Evolutionary conservation across 2,329 filamentous ascomycete species (phyloP).

Genomic region (Tolypocladium ophioglossoides): DNA sequence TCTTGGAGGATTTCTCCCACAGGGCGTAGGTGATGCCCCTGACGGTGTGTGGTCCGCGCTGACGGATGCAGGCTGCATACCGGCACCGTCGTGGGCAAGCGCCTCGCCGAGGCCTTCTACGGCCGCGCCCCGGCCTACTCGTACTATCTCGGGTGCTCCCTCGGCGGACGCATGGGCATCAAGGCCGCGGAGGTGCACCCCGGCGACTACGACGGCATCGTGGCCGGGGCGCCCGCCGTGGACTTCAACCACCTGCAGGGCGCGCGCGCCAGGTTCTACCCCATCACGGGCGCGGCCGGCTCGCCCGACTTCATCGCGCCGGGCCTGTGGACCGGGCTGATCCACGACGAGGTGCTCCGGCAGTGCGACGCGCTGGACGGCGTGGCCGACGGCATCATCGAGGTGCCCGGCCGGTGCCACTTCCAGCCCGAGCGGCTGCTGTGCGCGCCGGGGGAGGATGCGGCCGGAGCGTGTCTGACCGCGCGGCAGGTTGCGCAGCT

Average conservation of each 20-base stretch:
- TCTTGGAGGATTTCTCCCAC: slow-evolving; percentile 24
- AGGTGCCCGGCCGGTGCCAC: slow-evolving; percentile 30
- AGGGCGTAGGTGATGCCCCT: slow-evolving; percentile 10
- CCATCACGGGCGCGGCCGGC: slow-evolving; percentile 24
- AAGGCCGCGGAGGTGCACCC: slow-evolving; percentile 42
- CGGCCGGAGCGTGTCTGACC: slow-evolving; percentile 26
- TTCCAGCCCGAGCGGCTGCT: slow-evolving; percentile 30
- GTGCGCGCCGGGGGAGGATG: slow-evolving; percentile 20
- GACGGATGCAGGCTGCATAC: slow-evolving; percentile 24
- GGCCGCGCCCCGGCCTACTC: slow-evolving; percentile 23
- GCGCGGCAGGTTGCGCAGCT: slow-evolving; percentile 27
- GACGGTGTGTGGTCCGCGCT: not conserved
- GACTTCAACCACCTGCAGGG: slow-evolving; percentile 22
- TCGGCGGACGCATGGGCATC: slow-evolving; percentile 48
- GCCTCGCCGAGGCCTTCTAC: slow-evolving; percentile 38
- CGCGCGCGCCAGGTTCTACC: slow-evolving; percentile 31
- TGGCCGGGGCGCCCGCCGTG: slow-evolving; percentile 36
- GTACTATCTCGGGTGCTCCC: slow-evolving; percentile 49
- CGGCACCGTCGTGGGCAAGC: slow-evolving; percentile 36
- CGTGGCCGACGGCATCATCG: slow-evolving; percentile 36
- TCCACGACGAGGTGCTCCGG: slow-evolving; percentile 12
- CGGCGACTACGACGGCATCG: slow-evolving; percentile 45
- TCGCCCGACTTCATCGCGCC: slow-evolving; percentile 15
- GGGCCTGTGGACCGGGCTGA: slow-evolving; percentile 10
- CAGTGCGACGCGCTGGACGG: slow-evolving; percentile 43